A percentile compares a stretch with the other conserved stretches of the same genome.
phyloP scores from a whole-genome alignment of 2,329 filamentous ascomycete genomes.

The Esteya vermicola region DNA sequence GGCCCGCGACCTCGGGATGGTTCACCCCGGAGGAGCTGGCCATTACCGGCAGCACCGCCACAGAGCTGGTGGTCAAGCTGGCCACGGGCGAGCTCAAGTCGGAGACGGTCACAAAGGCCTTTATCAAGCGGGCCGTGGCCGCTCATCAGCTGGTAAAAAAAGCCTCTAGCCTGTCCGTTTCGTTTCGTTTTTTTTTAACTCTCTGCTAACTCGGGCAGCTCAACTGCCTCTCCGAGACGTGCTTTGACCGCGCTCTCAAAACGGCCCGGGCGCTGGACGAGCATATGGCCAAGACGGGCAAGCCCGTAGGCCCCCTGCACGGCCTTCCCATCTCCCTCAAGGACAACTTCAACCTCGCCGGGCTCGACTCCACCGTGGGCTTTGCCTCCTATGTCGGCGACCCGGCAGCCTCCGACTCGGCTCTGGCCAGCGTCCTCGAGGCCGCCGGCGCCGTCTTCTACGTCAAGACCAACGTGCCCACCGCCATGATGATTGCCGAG shows the following conservation, averaged over 20 bases:
- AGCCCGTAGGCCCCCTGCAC: constrained; percentile 19
- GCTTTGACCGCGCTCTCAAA: constrained; percentile 17
- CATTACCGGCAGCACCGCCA: constrained; percentile 20
- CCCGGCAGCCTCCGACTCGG: background rate
- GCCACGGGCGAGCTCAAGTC: constrained; percentile 22
- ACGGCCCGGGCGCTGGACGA: constrained; percentile 17
- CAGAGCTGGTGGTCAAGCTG: constrained; percentile 20
- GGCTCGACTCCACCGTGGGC: constrained; percentile 19
- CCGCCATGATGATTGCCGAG: constrained; percentile 26
- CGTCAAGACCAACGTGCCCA: background rate
- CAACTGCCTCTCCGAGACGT: constrained; percentile 25
- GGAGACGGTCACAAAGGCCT: constrained; percentile 20
- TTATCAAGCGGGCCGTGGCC: constrained; percentile 23
- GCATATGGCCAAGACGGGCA: constrained; percentile 12
- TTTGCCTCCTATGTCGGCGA: constrained; percentile 3
- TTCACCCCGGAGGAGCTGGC: constrained; percentile 31
- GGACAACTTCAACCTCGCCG: constrained; percentile 28
- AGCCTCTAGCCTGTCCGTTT: background rate
- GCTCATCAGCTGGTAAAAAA: constrained; percentile 21
- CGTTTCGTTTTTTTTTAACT: background rate
- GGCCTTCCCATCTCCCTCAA: constrained; percentile 33
- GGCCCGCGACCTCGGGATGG: constrained; percentile 43
- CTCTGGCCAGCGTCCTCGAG: background rate
- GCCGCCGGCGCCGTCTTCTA: background rate
- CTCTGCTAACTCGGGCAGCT: constrained; percentile 15